Conservation (phyloP, 192 early-diverging fungal species). For the Coemansia sp. region DNA sequence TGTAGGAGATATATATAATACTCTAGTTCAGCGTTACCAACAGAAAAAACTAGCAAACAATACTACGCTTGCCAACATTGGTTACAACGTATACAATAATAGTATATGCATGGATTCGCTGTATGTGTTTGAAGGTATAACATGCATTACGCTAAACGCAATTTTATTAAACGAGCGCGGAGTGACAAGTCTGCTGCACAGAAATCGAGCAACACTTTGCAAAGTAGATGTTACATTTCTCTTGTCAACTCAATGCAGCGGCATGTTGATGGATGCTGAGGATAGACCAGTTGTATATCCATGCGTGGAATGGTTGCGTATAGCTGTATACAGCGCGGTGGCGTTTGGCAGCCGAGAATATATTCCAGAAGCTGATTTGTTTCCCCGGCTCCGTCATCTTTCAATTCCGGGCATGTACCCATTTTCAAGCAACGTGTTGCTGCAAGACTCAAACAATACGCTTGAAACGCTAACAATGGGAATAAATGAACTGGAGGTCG, state of each 20-base stretch:
- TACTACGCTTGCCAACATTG: background rate
- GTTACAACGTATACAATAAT: background rate
- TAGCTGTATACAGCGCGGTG: slow-evolving; percentile 10
- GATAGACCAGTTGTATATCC: slow-evolving; percentile 7
- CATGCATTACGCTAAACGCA: background rate
- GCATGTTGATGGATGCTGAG: background rate
- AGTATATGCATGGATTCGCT: background rate
- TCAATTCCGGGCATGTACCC: slow-evolving; percentile 13
- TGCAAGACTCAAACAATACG: background rate
- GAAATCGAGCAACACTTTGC: background rate
- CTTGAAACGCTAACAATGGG: background rate
- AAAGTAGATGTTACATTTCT: background rate
- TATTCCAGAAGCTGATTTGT: background rate
- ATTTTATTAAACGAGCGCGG: background rate
- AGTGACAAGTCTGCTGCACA: background rate
- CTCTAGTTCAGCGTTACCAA: background rate
- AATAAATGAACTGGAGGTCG: background rate
- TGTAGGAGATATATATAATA: background rate
- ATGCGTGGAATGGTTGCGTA: slow-evolving; percentile 2
- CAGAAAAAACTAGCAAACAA: background rate
- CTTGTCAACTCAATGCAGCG: background rate
- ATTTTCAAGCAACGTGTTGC: slow-evolving; percentile 6
- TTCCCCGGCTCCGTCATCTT: slow-evolving; percentile 12
- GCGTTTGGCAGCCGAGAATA: slow-evolving; percentile 1
- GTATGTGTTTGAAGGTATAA: background rate